A percentile compares a stretch with the other conserved stretches of the same genome.
Conservation (phyloP, 257 asterid genomes). For the Leptodermis oblonga region DNA sequence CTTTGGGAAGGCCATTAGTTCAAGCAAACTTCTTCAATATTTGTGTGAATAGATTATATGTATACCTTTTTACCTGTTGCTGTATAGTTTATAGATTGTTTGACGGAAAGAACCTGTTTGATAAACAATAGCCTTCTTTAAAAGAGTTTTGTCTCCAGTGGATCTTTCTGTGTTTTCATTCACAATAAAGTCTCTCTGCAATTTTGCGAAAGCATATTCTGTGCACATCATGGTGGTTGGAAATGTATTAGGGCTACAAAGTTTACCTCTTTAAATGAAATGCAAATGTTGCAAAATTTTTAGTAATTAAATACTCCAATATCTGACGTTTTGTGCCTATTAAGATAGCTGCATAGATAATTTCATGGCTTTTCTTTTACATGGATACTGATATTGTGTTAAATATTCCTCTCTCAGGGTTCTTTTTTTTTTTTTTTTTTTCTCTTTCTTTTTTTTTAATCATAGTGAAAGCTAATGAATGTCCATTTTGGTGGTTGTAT, state of each 20-base stretch:
- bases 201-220: background rate
- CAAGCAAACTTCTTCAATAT: background rate
- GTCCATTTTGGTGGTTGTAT: conserved; percentile 17
- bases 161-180: background rate
- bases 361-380: too few species aligned
- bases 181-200: background rate
- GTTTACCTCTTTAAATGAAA: background rate
- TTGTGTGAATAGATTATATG: background rate
- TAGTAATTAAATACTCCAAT: background rate
- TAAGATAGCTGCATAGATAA: background rate
- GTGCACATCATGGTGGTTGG: background rate
- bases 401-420: background rate
- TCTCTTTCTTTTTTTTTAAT: background rate
- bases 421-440: background rate
- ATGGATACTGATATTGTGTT: background rate
- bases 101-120: background rate
- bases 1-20: background rate
- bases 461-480: background rate
- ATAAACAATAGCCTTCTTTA: too few species aligned
- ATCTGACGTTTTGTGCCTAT: background rate
- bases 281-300: background rate
- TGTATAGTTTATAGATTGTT: background rate
- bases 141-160: background rate
- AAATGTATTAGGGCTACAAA: background rate
- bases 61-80: background rate